Percentiles rank a stretch among this genome's conserved stretches.
Conservation (phyloP, 2,329 filamentous ascomycete species). For the Fusarium sp. region DNA sequence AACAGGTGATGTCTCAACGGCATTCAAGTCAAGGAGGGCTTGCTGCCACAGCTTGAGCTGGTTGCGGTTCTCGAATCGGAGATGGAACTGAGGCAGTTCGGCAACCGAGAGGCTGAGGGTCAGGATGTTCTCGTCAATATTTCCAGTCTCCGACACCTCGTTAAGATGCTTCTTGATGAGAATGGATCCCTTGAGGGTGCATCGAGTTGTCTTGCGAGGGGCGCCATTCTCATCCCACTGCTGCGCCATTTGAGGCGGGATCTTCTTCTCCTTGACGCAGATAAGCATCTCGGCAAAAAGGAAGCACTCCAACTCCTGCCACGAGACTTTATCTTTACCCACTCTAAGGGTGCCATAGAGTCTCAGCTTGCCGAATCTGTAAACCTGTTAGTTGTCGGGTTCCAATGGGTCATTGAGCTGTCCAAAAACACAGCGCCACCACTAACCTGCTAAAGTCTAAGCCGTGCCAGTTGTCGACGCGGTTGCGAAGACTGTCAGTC, state of each 20-base stretch:
- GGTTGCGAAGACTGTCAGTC: slow-evolving; percentile 80
- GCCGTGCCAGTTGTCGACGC: slow-evolving; percentile 99
- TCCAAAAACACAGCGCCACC: not conserved
- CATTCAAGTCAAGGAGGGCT: slow-evolving; percentile 82
- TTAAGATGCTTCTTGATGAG: slow-evolving; percentile 98
- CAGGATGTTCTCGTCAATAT: slow-evolving; percentile 79
- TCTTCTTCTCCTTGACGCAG: slow-evolving; percentile 97
- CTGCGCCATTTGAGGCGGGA: slow-evolving; percentile 56
- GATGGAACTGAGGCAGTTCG: slow-evolving; percentile 92
- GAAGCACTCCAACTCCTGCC: slow-evolving; percentile 98
- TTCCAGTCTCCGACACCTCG: slow-evolving; percentile 76
- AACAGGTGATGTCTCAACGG: slow-evolving; percentile 67
- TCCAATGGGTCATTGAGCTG: not conserved
- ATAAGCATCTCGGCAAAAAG: slow-evolving; percentile 99
- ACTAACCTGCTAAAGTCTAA: slow-evolving; percentile 82
- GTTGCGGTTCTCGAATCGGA: slow-evolving; percentile 82
- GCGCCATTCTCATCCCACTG: slow-evolving; percentile 71
- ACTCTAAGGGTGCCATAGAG: slow-evolving; percentile 90
- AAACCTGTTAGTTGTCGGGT: slow-evolving; percentile 17
- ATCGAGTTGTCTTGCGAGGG: slow-evolving; percentile 72
- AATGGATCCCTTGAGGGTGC: slow-evolving; percentile 95
- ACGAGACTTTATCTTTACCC: slow-evolving; percentile 93
- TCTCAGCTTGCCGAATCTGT: slow-evolving; percentile 86
- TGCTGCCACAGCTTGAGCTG: slow-evolving; percentile 92
- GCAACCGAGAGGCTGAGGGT: slow-evolving; percentile 89